Evolutionary conservation across 2,329 filamentous ascomycete genomes (phyloP).

Genomic region (Cladophialophora yegresii): DNA sequence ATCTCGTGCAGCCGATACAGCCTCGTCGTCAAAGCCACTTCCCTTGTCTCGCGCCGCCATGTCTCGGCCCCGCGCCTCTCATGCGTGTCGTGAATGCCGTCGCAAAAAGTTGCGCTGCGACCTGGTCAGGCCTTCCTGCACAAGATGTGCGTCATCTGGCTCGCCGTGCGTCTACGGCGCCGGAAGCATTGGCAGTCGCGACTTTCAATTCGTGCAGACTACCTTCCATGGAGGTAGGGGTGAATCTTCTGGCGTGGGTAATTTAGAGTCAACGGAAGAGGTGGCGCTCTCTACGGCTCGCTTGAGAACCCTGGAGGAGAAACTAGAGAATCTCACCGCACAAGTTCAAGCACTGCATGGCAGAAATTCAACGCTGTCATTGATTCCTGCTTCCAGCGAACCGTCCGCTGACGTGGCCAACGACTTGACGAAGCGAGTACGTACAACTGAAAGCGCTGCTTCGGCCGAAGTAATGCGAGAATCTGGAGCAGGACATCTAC

Average conservation of each 20-base stretch:
- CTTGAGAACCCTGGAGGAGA: background rate
- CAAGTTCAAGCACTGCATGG: background rate
- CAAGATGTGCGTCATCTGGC: background rate
- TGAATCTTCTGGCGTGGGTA: background rate
- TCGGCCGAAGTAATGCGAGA: background rate
- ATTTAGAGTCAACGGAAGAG: background rate
- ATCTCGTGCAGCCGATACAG: background rate
- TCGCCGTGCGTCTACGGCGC: background rate
- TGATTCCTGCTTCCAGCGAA: background rate
- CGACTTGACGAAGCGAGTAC: background rate
- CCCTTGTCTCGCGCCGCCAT: background rate
- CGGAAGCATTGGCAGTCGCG: background rate
- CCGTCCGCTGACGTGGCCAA: background rate
- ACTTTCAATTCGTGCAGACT: conserved; percentile 2
- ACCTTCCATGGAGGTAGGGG: background rate
- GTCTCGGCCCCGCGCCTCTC: conserved; percentile 2
- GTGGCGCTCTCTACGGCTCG: background rate
- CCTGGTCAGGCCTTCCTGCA: conserved; percentile 1
- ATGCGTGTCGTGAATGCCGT: background rate
- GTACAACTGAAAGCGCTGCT: background rate
- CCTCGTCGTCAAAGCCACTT: background rate
- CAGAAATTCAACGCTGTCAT: background rate
- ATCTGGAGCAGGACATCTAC: background rate
- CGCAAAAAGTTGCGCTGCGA: conserved; percentile 5
- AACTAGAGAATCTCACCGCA: conserved; percentile 8